Percentiles rank a stretch among this genome's conserved stretches.
Conservation (phyloP, 2,329 filamentous ascomycete species). For the Tolypocladium guangdongense region DNA sequence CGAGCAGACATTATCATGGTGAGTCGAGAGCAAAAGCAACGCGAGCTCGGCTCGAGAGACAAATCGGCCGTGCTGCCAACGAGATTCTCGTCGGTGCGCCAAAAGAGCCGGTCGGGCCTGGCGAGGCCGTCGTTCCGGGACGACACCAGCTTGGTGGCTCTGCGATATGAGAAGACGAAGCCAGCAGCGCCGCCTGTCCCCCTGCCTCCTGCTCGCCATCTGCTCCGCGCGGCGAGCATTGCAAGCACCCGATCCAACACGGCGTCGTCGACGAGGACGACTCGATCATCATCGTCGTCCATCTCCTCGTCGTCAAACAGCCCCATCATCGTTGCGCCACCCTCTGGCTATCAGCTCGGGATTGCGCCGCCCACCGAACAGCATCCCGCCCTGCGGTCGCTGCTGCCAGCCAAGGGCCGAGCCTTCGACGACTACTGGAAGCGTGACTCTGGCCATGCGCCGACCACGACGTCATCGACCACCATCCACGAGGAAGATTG, state of each 20-base stretch:
- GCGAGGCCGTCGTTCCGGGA: slow-evolving; percentile 28
- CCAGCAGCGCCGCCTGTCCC: slow-evolving; percentile 47
- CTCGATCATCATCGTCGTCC: slow-evolving; percentile 13
- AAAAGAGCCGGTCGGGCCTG: slow-evolving; percentile 26
- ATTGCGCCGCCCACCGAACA: slow-evolving; percentile 37
- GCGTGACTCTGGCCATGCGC: slow-evolving; percentile 43
- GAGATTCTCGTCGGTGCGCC: slow-evolving; percentile 31
- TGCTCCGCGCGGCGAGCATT: slow-evolving; percentile 9
- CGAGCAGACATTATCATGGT: not conserved
- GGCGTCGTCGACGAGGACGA: slow-evolving; percentile 13
- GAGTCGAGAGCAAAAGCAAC: not conserved
- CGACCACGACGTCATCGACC: slow-evolving; percentile 21
- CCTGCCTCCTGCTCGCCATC: slow-evolving; percentile 28
- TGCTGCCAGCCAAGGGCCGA: slow-evolving; percentile 10
- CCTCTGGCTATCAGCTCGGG: slow-evolving; percentile 14
- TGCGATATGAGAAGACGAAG: slow-evolving; percentile 51
- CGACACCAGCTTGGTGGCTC: slow-evolving; percentile 38
- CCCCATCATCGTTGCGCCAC: slow-evolving; percentile 19
- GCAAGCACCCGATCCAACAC: slow-evolving; percentile 3
- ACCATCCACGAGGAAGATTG: slow-evolving; percentile 29
- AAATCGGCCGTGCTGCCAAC: slow-evolving; percentile 23
- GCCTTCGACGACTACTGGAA: slow-evolving; percentile 33
- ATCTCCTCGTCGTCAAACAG: slow-evolving; percentile 9
- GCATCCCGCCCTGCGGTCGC: slow-evolving; percentile 38
- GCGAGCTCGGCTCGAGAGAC: not conserved